Evolutionary conservation across 805 yeast species (phyloP), one percentile per base, ranked within the genome.

Genomic region (Limtongozyma cylindracea): DNA sequence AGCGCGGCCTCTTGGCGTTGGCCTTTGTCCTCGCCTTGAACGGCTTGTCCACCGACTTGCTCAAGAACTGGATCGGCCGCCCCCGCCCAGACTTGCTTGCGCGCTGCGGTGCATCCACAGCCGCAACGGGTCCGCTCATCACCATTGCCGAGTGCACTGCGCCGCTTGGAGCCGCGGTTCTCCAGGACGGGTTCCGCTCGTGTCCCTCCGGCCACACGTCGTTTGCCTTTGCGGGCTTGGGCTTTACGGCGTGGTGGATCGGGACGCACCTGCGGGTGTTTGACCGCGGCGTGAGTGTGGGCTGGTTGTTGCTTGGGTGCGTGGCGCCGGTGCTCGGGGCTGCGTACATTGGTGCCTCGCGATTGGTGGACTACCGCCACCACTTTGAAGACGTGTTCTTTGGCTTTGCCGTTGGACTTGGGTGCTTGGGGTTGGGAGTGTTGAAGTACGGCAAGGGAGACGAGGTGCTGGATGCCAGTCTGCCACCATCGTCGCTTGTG

Each of bases 181-280:
- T 47, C 12, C 19, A 29, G 9, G 56, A 49, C 25, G 56, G 56
- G 4, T 33, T 47, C 43, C 43, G 46, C 25, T 45, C 52, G 11
- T 45, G 52, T 6, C 56, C 56, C 5, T 43, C 48, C 19, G 56
- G 53, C 16, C 53, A 47, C 28, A 43, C 52, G 5, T 43, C 50
- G 13, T 34, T 47, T 23, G 28, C 45, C 8, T 44, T 46, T 29
- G 35, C 46, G 15, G 47, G 50, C 2, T 34, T 43, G 21, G n/a
- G n/a, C n/a, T n/a, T n/a, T n/a, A n/a, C 15, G 15, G 5, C 5
- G 6, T 28, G 38, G 11, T 49, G 39, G 29, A 31, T 49, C 20
- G 25, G 39, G 8, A 28, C 45, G 19, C 48, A 53, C 53, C 25
- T 43, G 10, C 25, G 44, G 19, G 37, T 34, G 25, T 17, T 11